Evolutionary conservation across 805 yeast genomes (phyloP).

Genomic region (Candida xiaguanensis): DNA sequence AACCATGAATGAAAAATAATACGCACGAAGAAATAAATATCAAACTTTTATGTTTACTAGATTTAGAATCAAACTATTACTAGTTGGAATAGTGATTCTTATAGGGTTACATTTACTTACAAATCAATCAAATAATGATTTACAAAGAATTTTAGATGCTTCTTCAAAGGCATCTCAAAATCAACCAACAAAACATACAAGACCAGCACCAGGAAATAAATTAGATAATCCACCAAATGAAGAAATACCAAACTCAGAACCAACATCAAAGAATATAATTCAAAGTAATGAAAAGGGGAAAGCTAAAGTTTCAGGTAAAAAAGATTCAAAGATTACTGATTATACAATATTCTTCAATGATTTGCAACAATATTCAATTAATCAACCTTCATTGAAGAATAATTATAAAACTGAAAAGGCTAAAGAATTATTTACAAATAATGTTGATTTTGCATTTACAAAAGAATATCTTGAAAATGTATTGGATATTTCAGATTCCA

Average conservation of each 20-base stretch:
- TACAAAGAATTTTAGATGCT: conserved; percentile 1
- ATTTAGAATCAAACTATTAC: not conserved
- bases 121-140: not conserved
- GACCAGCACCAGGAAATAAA: conserved; percentile 6
- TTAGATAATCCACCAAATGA: conserved; percentile 7
- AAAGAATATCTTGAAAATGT: conserved; percentile 44
- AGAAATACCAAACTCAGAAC: conserved; percentile 5
- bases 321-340: conserved; percentile 14
- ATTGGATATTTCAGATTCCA: conserved; percentile 35
- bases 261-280: not conserved
- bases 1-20: not conserved
- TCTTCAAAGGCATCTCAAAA: not conserved
- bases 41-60: not conserved
- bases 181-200: conserved; percentile 1
- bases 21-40: not conserved
- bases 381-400: conserved; percentile 36
- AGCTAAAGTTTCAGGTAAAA: not conserved
- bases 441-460: conserved; percentile 40
- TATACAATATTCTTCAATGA: conserved; percentile 29
- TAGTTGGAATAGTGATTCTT: not conserved
- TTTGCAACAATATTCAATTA: conserved; percentile 32
- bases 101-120: not conserved
- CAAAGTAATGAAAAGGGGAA: not conserved
- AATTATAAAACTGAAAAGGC: conserved; percentile 43
- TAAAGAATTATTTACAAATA: conserved; percentile 38